Conservation (phyloP, 768 basidiomycete species). For the Neoboletus magnificus region DNA sequence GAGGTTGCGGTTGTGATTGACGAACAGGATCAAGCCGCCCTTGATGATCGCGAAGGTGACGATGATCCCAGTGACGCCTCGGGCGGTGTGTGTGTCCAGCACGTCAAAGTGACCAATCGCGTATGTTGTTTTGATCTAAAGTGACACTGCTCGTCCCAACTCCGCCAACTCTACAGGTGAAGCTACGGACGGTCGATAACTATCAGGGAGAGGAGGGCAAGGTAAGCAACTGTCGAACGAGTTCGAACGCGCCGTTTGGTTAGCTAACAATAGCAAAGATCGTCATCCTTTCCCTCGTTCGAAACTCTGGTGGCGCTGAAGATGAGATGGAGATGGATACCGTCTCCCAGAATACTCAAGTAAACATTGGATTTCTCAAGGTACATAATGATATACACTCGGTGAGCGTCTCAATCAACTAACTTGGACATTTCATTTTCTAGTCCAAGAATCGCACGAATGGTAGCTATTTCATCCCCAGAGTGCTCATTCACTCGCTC, state of each 20-base stretch:
- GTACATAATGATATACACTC: conserved; percentile 31
- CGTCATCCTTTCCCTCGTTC: conserved; percentile 70
- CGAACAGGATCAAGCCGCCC: conserved; percentile 61
- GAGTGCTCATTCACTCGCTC: conserved; percentile 3
- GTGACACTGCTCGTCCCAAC: not conserved
- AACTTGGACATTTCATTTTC: not conserved
- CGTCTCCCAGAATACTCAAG: conserved; percentile 21
- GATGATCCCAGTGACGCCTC: conserved; percentile 33
- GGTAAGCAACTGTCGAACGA: conserved; percentile 26
- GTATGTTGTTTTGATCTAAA: conserved; percentile 33
- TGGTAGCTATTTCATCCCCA: conserved; percentile 27
- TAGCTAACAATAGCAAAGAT: conserved; percentile 37
- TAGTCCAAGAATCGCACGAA: conserved; percentile 58
- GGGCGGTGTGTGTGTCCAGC: conserved; percentile 33
- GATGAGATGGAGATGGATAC: conserved; percentile 27
- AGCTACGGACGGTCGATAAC: conserved; percentile 72
- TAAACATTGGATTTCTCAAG: conserved; percentile 69
- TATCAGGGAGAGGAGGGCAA: conserved; percentile 75
- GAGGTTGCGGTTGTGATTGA: conserved; percentile 65
- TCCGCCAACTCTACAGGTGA: conserved; percentile 41
- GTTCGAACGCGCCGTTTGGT: not conserved
- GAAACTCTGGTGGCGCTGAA: conserved; percentile 57
- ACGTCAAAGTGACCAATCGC: conserved; percentile 48
- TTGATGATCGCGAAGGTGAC: conserved; percentile 49
- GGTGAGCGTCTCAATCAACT: not conserved